These are phyloP conservation scores for Psidium friedrichsthalianum DNA, from an alignment of 345 rosid genomes.

Conservation along the genomic window DNA sequence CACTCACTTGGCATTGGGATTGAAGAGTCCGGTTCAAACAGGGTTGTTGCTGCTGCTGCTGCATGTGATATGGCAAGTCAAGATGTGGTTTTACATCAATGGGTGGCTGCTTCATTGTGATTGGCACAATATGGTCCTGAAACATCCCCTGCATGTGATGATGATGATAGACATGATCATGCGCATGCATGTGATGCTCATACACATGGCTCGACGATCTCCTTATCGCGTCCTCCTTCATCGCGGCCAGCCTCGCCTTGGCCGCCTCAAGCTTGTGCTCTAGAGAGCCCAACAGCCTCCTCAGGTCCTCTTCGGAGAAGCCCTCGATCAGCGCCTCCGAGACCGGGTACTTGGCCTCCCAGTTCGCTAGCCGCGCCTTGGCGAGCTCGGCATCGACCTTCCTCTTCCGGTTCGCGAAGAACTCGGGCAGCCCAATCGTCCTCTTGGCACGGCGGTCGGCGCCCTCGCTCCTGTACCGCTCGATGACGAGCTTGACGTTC, in stretches of 20 bases:
- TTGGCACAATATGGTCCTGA: neutral
- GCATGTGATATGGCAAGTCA: neutral
- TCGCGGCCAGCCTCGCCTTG: neutral
- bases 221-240: neutral
- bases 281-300: neutral
- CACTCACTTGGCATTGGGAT: neutral
- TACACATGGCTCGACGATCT: neutral
- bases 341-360: conserved; percentile 7
- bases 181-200: neutral
- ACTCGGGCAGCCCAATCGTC: conserved; percentile 6
- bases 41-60: neutral
- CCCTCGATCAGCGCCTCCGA: conserved; percentile 5
- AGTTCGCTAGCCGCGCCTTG: conserved; percentile 1
- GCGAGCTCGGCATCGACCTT: conserved; percentile 7
- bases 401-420: conserved; percentile 3
- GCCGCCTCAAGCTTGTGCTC: conserved; percentile 3
- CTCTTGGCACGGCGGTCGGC: neutral
- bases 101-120: neutral
- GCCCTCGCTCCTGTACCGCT: neutral
- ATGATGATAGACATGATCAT: neutral
- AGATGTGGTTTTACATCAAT: neutral
- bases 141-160: conserved; percentile 1
- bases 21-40: neutral
- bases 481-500: conserved; percentile 6
- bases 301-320: neutral